Evolutionary conservation across 495 filamentous ascomycete species (phyloP).

Genomic region (Penicillium daleae): DNA sequence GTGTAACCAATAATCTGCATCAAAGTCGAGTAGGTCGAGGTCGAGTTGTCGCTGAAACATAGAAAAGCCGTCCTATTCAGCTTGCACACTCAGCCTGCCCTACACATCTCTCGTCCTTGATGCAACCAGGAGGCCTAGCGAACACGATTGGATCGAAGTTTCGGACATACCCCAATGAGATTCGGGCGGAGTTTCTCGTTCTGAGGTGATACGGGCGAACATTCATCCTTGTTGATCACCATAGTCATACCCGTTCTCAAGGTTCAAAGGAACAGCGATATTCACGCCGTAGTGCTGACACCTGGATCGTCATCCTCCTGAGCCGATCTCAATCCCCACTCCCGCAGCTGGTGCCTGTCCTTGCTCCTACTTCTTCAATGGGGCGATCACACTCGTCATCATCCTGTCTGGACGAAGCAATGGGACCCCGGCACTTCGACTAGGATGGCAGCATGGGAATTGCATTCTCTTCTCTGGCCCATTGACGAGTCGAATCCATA

Average conservation of each 20-base stretch:
- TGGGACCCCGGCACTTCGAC: not conserved
- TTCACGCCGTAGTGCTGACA: not conserved
- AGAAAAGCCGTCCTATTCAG: not conserved
- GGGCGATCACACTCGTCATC: conserved; percentile 4
- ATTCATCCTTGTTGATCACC: not conserved
- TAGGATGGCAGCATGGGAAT: not conserved
- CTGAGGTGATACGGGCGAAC: conserved; percentile 4
- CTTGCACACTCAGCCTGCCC: not conserved
- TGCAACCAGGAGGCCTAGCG: not conserved
- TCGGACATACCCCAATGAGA: not conserved
- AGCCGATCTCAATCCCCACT: not conserved
- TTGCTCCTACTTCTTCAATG: not conserved
- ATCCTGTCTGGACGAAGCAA: not conserved
- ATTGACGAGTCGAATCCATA: not conserved
- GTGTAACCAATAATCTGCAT: conserved; percentile 5
- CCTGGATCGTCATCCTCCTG: not conserved
- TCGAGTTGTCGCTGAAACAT: not conserved
- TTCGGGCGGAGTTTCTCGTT: too few relatives aligned
- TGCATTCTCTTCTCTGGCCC: conserved; percentile 1
- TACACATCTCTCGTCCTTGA: not conserved
- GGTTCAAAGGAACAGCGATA: not conserved
- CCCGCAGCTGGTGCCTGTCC: conserved; percentile 2
- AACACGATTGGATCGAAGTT: not conserved
- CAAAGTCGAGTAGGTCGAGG: not conserved
- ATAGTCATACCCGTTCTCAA: not conserved